Evolutionary conservation across 805 yeast species (phyloP).

Genomic region (Ogataea ganodermae): DNA sequence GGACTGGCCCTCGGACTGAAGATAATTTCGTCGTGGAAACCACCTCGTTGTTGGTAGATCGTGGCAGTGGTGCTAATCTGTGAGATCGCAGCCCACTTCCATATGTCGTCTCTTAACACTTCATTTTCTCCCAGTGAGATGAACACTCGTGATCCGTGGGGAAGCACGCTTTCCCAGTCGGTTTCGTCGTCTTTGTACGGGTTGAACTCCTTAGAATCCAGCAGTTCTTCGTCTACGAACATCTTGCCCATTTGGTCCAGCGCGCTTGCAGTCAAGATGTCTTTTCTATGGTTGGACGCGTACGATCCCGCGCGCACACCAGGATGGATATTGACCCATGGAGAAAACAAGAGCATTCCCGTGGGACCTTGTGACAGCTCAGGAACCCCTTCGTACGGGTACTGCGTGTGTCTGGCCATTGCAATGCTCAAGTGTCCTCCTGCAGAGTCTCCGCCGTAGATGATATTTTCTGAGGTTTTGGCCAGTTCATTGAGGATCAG

Average conservation of each 20-base stretch:
- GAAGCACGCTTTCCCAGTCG: conserved; percentile 8
- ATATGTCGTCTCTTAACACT: conserved; percentile 11
- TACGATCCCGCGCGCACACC: conserved; percentile 3
- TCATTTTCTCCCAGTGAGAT: conserved; percentile 9
- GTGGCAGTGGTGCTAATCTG: not conserved
- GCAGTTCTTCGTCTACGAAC: conserved; percentile 2
- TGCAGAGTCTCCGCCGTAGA: conserved; percentile 6
- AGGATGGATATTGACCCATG: conserved; percentile 13
- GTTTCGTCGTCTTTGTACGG: conserved; percentile 9
- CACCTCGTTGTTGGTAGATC: conserved; percentile 5
- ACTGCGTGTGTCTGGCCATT: not conserved
- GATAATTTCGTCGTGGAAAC: conserved; percentile 9
- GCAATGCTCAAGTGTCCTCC: conserved; percentile 7
- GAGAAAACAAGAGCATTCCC: conserved; percentile 10
- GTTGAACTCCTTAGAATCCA: conserved; percentile 8
- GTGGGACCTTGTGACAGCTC: not conserved
- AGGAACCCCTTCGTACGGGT: conserved; percentile 4
- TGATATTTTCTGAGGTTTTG: not conserved
- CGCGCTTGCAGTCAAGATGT: conserved; percentile 5
- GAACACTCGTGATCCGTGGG: conserved; percentile 4
- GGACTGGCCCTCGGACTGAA: conserved; percentile 7
- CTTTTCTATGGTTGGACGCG: conserved; percentile 7
- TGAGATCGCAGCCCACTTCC: conserved; percentile 5
- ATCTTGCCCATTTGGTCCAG: conserved; percentile 11
- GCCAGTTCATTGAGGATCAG: conserved; percentile 1